Conservation (phyloP, 2,329 filamentous ascomycete species). For the Penicillium sp. region DNA sequence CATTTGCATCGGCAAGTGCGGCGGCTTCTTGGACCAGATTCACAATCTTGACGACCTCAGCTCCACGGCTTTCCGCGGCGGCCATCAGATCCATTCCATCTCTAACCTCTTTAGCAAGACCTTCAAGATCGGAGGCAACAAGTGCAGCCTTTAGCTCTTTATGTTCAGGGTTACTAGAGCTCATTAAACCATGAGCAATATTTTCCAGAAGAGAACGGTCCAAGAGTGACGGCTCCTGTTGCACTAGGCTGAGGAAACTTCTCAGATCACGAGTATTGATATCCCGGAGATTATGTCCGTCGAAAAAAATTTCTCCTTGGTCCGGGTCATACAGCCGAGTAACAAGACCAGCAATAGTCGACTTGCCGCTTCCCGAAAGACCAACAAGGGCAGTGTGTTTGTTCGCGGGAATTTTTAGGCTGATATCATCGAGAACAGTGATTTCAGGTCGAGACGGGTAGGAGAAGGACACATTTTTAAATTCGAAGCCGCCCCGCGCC, state of each 20-base stretch:
- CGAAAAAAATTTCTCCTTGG: slow-evolving; percentile 66
- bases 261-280: slow-evolving; percentile 54
- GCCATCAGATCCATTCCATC: slow-evolving; percentile 54
- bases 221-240: slow-evolving; percentile 29
- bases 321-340: slow-evolving; percentile 69
- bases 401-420: slow-evolving; percentile 41
- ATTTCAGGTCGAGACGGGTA: slow-evolving; percentile 38
- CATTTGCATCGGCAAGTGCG: slow-evolving; percentile 61
- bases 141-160: slow-evolving; percentile 39
- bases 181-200: slow-evolving; percentile 50
- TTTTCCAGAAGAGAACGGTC: slow-evolving; percentile 29
- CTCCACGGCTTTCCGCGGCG: slow-evolving; percentile 50
- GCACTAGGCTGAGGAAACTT: slow-evolving; percentile 28
- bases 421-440: slow-evolving; percentile 33
- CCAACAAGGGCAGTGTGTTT: slow-evolving; percentile 60
- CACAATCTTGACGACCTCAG: slow-evolving; percentile 57
- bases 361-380: slow-evolving; percentile 62
- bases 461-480: slow-evolving; percentile 41
- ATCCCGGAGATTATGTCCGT: slow-evolving; percentile 62
- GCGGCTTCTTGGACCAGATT: slow-evolving; percentile 47
- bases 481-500: slow-evolving; percentile 37
- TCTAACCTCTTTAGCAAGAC: slow-evolving; percentile 50
- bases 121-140: slow-evolving; percentile 53
- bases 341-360: slow-evolving; percentile 65
- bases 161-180: slow-evolving; percentile 33